These are phyloP conservation scores for Naganishia friedmannii DNA, from an alignment of 768 basidiomycete genomes.

Conservation along the genomic window DNA sequence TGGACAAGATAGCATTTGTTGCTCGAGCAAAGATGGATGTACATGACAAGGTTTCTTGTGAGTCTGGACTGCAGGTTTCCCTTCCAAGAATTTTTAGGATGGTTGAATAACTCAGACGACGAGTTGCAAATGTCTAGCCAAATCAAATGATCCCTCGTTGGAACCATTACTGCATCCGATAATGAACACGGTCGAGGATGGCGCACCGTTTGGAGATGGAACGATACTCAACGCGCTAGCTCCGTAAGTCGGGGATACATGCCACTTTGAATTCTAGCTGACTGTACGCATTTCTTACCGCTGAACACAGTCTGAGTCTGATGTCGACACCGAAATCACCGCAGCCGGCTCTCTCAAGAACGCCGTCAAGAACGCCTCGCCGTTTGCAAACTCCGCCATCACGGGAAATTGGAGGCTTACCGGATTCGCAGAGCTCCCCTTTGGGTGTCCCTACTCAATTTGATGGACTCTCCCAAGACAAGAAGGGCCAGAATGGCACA, in stretches of 20 bases:
- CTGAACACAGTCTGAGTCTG: conserved; percentile 9
- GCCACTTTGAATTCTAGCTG: neutral
- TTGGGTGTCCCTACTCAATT: neutral
- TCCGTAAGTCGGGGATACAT: conserved; percentile 55
- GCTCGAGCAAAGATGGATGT: conserved; percentile 89
- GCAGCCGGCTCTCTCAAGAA: conserved; percentile 32
- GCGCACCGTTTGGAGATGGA: conserved; percentile 78
- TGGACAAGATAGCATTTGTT: conserved; percentile 79
- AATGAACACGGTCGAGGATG: conserved; percentile 83
- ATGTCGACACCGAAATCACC: conserved; percentile 20
- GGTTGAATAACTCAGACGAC: conserved; percentile 14
- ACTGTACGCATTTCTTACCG: neutral
- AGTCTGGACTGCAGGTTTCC: conserved; percentile 21
- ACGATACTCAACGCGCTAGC: conserved; percentile 90
- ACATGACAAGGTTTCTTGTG: conserved; percentile 61
- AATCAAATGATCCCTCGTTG: conserved; percentile 71
- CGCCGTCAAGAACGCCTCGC: conserved; percentile 32
- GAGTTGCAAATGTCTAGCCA: conserved; percentile 55
- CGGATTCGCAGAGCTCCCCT: neutral
- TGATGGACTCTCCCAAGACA: neutral
- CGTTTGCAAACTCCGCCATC: conserved; percentile 33
- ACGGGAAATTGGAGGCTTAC: neutral
- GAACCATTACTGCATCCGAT: conserved; percentile 86
- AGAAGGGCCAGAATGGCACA: conserved; percentile 22
- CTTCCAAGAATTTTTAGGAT: conserved; percentile 30